These are phyloP conservation scores for Rhodosporidiobolus sp. DNA, from an alignment of 768 basidiomycete genomes.

Conservation along the genomic window DNA sequence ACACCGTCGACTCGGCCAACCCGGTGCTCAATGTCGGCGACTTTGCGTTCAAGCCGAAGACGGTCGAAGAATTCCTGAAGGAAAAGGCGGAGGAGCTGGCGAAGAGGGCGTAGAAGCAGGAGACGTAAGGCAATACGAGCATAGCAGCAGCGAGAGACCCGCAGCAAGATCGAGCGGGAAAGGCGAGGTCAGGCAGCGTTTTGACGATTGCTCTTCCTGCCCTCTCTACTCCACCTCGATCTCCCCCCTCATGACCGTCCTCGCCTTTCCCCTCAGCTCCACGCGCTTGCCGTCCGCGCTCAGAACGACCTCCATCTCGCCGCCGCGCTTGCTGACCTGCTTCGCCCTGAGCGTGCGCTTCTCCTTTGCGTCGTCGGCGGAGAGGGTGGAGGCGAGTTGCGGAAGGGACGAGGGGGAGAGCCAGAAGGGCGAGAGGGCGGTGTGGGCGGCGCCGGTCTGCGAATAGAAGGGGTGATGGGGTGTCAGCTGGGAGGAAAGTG, in stretches of 20 bases:
- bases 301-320: slow-evolving; percentile 17
- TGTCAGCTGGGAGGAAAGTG: background rate
- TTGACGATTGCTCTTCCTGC: too few species aligned
- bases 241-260: slow-evolving; percentile 21
- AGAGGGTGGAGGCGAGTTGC: background rate
- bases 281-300: slow-evolving; percentile 1
- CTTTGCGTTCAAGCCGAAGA: slow-evolving; percentile 1
- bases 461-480: too few species aligned
- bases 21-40: slow-evolving; percentile 5
- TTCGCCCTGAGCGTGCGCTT: background rate
- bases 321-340: slow-evolving; percentile 14
- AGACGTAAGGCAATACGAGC: too few species aligned
- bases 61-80: background rate
- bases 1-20: background rate
- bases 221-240: slow-evolving; percentile 1
- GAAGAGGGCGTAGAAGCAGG: background rate
- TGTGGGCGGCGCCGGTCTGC: slow-evolving; percentile 47
- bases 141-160: too few species aligned
- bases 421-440: slow-evolving; percentile 47
- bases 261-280: slow-evolving; percentile 7
- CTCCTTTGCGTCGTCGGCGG: background rate
- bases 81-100: slow-evolving; percentile 2
- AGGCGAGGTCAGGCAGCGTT: too few species aligned
- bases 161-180: too few species aligned
- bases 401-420: background rate